Evolutionary conservation across 2,329 filamentous ascomycete species (phyloP).

Genomic region (Nannizziopsis barbatae): DNA sequence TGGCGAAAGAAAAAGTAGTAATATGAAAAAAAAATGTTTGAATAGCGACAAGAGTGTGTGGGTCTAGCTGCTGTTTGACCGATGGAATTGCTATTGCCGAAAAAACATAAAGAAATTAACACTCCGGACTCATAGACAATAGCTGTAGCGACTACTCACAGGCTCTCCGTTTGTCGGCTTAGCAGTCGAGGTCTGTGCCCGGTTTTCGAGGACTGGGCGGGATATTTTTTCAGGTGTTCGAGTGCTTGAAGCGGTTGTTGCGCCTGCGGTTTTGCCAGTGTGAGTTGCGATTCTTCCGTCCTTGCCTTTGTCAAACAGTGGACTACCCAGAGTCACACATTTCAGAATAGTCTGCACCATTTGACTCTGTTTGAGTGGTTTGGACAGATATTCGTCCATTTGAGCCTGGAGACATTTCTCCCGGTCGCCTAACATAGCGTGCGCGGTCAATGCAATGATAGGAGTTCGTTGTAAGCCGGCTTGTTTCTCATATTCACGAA

Average conservation of each 20-base stretch:
- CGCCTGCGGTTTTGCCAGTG: background rate
- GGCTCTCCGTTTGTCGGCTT: constrained; percentile 1
- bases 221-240: constrained; percentile 14
- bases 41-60: background rate
- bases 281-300: constrained; percentile 19
- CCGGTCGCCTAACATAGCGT: constrained; percentile 96
- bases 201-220: constrained; percentile 38
- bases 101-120: background rate
- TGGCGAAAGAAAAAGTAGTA: too few species aligned
- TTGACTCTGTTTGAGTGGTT: constrained; percentile 91
- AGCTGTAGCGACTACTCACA: constrained; percentile 1
- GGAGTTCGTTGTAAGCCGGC: constrained; percentile 73
- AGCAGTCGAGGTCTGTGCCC: constrained; percentile 34
- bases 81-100: constrained; percentile 32
- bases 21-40: too few species aligned
- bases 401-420: constrained; percentile 97
- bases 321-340: constrained; percentile 72
- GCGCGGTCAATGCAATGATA: constrained; percentile 91
- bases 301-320: constrained; percentile 34
- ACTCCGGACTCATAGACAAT: background rate
- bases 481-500: constrained; percentile 83
- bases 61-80: constrained; percentile 41
- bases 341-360: constrained; percentile 97
- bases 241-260: background rate
- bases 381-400: constrained; percentile 98